Percentiles rank a stretch among this genome's conserved stretches.
Evolutionary conservation across 345 rosid genomes (phyloP).

Genomic region (Lepidium sativum): DNA sequence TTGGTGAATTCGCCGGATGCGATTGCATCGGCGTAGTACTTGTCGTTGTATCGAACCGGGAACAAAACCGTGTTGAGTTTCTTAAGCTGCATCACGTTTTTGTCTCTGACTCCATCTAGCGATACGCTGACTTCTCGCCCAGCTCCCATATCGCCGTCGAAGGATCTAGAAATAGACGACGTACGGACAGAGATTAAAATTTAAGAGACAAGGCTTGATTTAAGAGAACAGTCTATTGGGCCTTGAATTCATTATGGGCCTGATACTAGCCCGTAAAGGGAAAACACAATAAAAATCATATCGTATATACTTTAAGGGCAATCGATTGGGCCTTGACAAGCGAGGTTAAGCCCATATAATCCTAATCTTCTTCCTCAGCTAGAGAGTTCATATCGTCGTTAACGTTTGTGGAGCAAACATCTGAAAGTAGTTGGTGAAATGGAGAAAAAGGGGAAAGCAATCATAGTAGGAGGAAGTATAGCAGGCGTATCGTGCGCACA

Average conservation of each 20-base stretch:
- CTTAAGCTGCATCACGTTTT: conserved; percentile 95
- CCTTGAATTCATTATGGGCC: not conserved
- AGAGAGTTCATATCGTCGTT: not conserved
- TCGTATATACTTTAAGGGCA: too few species aligned
- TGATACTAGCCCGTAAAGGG: not conserved
- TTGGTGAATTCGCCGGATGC: conserved; percentile 85
- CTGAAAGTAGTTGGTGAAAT: not conserved
- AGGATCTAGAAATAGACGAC: conserved; percentile 17
- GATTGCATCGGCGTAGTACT: conserved; percentile 82
- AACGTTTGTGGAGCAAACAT: conserved; percentile 4
- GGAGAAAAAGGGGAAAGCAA: conserved; percentile 35
- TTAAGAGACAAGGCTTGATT: not conserved
- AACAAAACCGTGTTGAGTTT: conserved; percentile 87
- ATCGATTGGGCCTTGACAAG: not conserved
- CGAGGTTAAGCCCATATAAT: not conserved
- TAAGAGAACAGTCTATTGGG: not conserved
- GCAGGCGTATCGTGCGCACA: conserved; percentile 76
- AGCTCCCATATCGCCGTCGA: conserved; percentile 52
- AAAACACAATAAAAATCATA: too few species aligned
- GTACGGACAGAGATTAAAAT: not conserved
- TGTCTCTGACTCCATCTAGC: conserved; percentile 89
- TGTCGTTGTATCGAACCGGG: conserved; percentile 91
- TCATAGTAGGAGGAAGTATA: conserved; percentile 73
- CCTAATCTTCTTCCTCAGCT: not conserved
- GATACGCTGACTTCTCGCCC: conserved; percentile 72